phyloP scores from a whole-genome alignment of 179 eudicot genomes.

The Spergularia azorica region DNA sequence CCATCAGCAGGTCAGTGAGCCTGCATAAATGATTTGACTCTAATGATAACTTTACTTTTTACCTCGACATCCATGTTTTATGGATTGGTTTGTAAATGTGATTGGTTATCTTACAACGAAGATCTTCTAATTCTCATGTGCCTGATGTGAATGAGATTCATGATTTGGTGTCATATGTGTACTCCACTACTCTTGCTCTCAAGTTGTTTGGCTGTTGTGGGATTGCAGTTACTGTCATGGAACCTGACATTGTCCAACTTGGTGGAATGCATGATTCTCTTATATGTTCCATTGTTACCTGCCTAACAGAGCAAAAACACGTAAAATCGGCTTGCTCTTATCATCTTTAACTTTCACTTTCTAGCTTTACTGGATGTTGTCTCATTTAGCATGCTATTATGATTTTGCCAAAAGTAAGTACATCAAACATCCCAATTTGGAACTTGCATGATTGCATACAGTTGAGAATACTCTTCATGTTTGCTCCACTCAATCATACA shows the following conservation, averaged over 20 bases:
- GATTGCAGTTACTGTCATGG: slow-evolving; percentile 17
- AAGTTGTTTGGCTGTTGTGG: slow-evolving; percentile 9
- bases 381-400: slow-evolving; percentile 11
- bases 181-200: neutral
- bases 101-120: slow-evolving; percentile 14
- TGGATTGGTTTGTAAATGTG: slow-evolving; percentile 31
- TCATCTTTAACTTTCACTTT: slow-evolving; percentile 16
- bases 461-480: slow-evolving; percentile 14
- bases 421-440: slow-evolving; percentile 10
- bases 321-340: neutral
- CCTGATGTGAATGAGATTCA: slow-evolving; percentile 26
- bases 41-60: slow-evolving; percentile 8
- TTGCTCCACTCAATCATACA: slow-evolving; percentile 10
- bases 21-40: slow-evolving; percentile 8
- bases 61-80: neutral
- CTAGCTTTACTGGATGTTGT: slow-evolving; percentile 18
- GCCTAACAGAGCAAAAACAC: slow-evolving; percentile 12
- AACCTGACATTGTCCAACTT: slow-evolving; percentile 22
- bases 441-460: slow-evolving; percentile 13
- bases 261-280: slow-evolving; percentile 27
- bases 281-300: slow-evolving; percentile 9
- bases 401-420: slow-evolving; percentile 16
- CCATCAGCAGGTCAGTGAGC: slow-evolving; percentile 66
- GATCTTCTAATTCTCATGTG: slow-evolving; percentile 1
- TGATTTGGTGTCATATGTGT: slow-evolving; percentile 20